Percentiles rank a stretch among this genome's conserved stretches.
phyloP scores from a whole-genome alignment of 1,284 basidiomycete genomes.

The Fomitopsis betulina region DNA sequence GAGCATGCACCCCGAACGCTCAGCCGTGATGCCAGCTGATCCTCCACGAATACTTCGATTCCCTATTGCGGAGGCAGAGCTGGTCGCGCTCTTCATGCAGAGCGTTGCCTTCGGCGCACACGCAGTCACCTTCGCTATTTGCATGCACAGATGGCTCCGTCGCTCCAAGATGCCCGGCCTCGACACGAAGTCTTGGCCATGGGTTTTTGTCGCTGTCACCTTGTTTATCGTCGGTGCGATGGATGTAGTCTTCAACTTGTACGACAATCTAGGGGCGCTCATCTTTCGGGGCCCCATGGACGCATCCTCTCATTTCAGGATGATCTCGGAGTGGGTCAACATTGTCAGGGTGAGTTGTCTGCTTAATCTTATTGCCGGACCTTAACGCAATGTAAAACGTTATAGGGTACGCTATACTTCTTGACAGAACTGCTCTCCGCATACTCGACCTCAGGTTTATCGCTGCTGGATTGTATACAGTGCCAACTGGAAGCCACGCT shows the following conservation, averaged over 20 bases:
- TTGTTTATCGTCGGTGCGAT: constrained; percentile 14
- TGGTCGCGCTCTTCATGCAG: constrained; percentile 3
- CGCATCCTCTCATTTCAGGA: constrained; percentile 12
- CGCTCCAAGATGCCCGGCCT: neutral
- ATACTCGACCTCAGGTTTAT: constrained; percentile 3
- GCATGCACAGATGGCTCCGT: neutral
- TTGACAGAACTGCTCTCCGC: neutral
- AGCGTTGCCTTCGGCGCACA: neutral
- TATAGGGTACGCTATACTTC: neutral
- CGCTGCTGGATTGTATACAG: constrained; percentile 24
- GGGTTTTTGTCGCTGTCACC: constrained; percentile 6
- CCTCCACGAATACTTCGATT: neutral
- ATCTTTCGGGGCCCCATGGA: constrained; percentile 16
- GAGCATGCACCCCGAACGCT: too few relatives aligned
- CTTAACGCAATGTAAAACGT: neutral
- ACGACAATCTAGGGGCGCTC: constrained; percentile 20
- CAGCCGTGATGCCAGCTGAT: too few relatives aligned
- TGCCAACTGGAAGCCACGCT: constrained; percentile 4
- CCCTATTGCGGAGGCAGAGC: neutral
- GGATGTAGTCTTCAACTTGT: constrained; percentile 16
- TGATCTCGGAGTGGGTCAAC: constrained; percentile 23
- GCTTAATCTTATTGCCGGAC: neutral
- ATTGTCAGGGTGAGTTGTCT: constrained; percentile 9
- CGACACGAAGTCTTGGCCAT: constrained; percentile 4
- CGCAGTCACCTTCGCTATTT: neutral